phyloP scores from a whole-genome alignment of 148 eudicot genomes.

The Silene latifolia region DNA sequence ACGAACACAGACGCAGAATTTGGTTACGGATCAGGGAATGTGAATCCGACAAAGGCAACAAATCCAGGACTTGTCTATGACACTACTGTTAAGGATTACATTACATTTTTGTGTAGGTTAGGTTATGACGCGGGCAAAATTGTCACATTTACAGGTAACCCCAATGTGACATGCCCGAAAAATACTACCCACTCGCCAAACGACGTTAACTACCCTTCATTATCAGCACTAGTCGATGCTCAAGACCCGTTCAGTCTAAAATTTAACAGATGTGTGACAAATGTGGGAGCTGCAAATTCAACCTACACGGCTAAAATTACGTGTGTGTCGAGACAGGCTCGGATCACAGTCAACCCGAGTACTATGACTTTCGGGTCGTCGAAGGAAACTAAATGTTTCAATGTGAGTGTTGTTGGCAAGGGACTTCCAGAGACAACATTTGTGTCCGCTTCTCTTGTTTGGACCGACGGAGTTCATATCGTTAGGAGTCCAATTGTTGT shows the following conservation, averaged over 20 bases:
- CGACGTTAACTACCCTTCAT: constrained; percentile 56
- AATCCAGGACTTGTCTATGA: constrained; percentile 58
- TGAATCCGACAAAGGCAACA: constrained; percentile 36
- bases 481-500: constrained; percentile 55
- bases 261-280: constrained; percentile 48
- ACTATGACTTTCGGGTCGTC: not conserved
- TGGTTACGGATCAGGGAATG: constrained; percentile 1
- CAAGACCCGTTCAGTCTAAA: not conserved
- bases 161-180: constrained; percentile 8
- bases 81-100: constrained; percentile 29
- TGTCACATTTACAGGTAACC: constrained; percentile 11
- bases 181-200: not conserved
- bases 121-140: constrained; percentile 9
- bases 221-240: constrained; percentile 21
- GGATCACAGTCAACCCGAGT: constrained; percentile 35
- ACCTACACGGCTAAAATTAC: constrained; percentile 34
- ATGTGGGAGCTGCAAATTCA: constrained; percentile 47
- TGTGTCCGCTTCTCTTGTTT: constrained; percentile 31
- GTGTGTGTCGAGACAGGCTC: not conserved
- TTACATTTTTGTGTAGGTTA: constrained; percentile 30
- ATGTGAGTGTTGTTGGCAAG: constrained; percentile 30
- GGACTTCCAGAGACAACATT: not conserved
- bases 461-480: constrained; percentile 49
- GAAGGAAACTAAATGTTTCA: constrained; percentile 34
- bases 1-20: not conserved